phyloP scores from a whole-genome alignment of 805 yeast species.

The Candida ficus region DNA sequence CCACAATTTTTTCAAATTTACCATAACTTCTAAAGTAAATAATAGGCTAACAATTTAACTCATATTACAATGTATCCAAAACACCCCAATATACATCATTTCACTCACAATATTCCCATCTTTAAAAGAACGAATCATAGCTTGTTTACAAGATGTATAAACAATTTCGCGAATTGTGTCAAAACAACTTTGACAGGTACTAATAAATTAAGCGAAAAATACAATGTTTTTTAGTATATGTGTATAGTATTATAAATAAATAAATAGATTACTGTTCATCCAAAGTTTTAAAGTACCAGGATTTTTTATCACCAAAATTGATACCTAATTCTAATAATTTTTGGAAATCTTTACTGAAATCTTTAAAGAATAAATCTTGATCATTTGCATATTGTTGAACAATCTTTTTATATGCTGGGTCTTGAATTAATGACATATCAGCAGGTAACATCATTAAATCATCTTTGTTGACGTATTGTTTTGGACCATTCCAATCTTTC shows the following conservation, averaged over 20 bases:
- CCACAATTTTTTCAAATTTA: too few relatives aligned
- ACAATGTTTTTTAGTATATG: too few relatives aligned
- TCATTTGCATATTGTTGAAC: constrained; percentile 67
- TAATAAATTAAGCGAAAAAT: too few relatives aligned
- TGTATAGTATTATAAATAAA: neutral
- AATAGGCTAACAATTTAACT: too few relatives aligned
- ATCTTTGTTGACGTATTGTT: constrained; percentile 54
- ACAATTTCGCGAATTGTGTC: too few relatives aligned
- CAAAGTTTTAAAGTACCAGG: constrained; percentile 55
- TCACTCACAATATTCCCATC: too few relatives aligned
- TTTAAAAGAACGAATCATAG: too few relatives aligned
- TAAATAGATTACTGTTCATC: constrained; percentile 47
- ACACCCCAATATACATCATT: too few relatives aligned
- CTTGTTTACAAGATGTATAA: too few relatives aligned
- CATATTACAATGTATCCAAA: too few relatives aligned
- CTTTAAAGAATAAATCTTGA: constrained; percentile 52
- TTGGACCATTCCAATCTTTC: constrained; percentile 57
- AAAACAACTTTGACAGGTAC: too few relatives aligned
- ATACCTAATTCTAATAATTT: constrained; percentile 77
- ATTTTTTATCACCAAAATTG: constrained; percentile 41
- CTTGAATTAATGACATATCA: constrained; percentile 65
- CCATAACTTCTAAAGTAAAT: too few relatives aligned
- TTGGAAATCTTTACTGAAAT: constrained; percentile 62
- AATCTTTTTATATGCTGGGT: constrained; percentile 52
- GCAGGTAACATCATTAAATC: constrained; percentile 85